Percentiles rank a stretch among this genome's conserved stretches.
These are phyloP conservation scores for Globisporangium uncinulatum DNA, from an alignment of 352 stramenopile species.

Conservation along the genomic window DNA sequence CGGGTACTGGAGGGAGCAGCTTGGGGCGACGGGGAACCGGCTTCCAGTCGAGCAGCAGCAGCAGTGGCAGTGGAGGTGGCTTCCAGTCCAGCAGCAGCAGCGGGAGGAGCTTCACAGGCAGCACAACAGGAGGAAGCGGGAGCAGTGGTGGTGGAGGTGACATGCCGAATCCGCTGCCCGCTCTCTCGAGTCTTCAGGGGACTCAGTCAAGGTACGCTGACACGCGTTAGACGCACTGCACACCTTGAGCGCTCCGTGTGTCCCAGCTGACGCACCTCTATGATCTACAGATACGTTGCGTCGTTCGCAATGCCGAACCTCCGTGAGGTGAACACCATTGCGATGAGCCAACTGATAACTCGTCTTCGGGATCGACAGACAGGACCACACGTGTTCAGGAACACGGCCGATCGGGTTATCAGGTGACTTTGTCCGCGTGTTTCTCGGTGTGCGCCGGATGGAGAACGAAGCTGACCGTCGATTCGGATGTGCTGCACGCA, in stretches of 20 bases:
- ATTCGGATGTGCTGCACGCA: background rate
- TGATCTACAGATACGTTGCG: background rate
- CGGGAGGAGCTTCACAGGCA: background rate
- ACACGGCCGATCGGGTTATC: slow-evolving; percentile 5
- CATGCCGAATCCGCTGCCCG: background rate
- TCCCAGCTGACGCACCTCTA: background rate
- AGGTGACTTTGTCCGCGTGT: background rate
- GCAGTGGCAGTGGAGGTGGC: background rate
- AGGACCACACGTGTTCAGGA: slow-evolving; percentile 4
- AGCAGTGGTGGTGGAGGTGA: background rate
- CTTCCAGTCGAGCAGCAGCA: background rate
- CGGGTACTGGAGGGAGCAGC: background rate
- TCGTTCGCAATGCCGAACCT: slow-evolving; percentile 1
- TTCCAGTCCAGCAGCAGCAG: background rate
- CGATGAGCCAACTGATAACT: slow-evolving; percentile 7
- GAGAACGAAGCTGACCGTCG: background rate
- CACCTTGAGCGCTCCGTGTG: background rate
- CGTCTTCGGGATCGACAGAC: slow-evolving; percentile 9
- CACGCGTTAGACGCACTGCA: too few species aligned
- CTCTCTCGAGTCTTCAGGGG: background rate
- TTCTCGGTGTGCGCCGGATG: background rate
- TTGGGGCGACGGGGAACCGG: background rate
- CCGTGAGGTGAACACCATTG: background rate
- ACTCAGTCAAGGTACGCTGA: background rate
- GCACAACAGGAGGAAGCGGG: background rate